Base-by-base conservation (phyloP, 2,329 filamentous ascomycete genomes). In the Aulographum hederae region DNA sequence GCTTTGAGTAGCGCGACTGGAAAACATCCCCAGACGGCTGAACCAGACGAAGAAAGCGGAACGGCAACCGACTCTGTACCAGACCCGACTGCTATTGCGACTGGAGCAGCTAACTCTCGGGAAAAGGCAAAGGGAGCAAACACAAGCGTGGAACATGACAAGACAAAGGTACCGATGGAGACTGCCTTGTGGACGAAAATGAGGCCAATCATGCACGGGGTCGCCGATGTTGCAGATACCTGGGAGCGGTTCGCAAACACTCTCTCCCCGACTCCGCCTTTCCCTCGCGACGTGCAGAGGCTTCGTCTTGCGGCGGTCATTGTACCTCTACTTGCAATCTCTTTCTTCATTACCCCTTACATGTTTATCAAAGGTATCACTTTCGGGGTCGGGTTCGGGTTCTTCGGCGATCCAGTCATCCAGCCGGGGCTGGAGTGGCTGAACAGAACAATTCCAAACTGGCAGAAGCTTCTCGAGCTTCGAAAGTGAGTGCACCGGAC, bases 381-480 rank as follows among this genome's bases (percentile, higher is more conserved):
- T 0, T 75, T 89, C 32, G 58, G 67, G 5, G 39, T 69, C n/a
- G 82, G 82, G 0, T 71, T 85, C 39, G 67, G 58, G 2, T 82
- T 91, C 57, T 92, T 91, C 39, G 78, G 77, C 1, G 76, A 86
- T 37, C 81, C 82, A 0, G 42, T 85, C 39, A 71, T 86, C 34
- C 57, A 60, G 19, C 65, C 64, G 10, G 68, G 61, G 2, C 46
- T 81, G 3, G 50, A 52, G 10, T 67, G 69, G 41, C 51, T 80
- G 18, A 74, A 79, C 48, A 56, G 53, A 11, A 61, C 60, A 28
- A 62, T 73, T 41, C 79, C 79, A 1, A 58, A 73, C 41, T 89
- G 80, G 80, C 64, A 79, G 43, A 78, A 76, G 41, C 58, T 81
- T 5, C 58, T 86, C 12, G 73, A 84, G 43, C 54, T 82, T 8